phyloP scores from a whole-genome alignment of 352 stramenopile species.

The Pythium dissimile region DNA sequence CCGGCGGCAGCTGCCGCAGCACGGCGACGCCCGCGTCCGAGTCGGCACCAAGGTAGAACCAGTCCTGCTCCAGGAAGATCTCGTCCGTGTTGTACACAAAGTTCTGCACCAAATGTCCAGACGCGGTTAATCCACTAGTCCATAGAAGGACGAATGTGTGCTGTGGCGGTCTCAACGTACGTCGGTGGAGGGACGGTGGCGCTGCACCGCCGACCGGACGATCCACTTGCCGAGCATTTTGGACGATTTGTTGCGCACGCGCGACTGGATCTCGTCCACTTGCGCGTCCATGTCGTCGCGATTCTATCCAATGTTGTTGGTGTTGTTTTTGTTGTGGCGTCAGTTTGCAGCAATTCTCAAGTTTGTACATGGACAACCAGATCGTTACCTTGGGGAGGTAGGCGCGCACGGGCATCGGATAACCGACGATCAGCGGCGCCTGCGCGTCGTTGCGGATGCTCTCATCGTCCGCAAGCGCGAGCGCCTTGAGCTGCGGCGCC shows the following conservation, averaged over 20 bases:
- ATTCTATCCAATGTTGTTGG: conserved; percentile 31
- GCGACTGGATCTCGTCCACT: conserved; percentile 76
- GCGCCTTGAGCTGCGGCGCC: conserved; percentile 61
- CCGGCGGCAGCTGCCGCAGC: conserved; percentile 50
- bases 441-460: conserved; percentile 45
- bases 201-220: conserved; percentile 57
- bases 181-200: conserved; percentile 35
- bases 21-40: conserved; percentile 59
- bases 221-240: conserved; percentile 80
- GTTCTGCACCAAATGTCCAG: conserved; percentile 34
- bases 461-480: conserved; percentile 43
- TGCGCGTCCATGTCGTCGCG: conserved; percentile 71
- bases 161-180: conserved; percentile 28
- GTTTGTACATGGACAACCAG: no score
- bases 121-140: no score
- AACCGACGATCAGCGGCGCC: conserved; percentile 44
- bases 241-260: conserved; percentile 68
- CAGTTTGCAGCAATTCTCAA: conserved; percentile 1
- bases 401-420: conserved; percentile 55
- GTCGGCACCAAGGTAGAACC: conserved; percentile 78
- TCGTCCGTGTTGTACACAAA: conserved; percentile 86
- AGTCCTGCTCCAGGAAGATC: conserved; percentile 80
- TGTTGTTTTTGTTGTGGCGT: no score
- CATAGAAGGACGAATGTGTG: background rate
- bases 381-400: conserved; percentile 71